A percentile compares a stretch with the other conserved stretches of the same genome.
phyloP scores from a whole-genome alignment of 1,139 yeast genomes.

The Kurtzmaniella quercitrusa region DNA sequence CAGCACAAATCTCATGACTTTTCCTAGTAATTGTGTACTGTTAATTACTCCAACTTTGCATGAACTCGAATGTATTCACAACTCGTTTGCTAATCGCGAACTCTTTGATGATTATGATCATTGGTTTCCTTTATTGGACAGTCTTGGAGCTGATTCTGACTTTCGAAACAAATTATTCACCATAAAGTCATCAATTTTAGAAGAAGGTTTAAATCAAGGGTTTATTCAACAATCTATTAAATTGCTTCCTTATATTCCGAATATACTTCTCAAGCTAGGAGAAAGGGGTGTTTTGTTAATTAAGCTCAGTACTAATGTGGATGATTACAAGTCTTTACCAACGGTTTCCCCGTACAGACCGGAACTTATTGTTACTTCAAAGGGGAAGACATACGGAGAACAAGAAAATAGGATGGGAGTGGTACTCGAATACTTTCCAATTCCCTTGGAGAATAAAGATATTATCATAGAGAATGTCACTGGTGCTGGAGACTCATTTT shows the following conservation, averaged over 20 bases:
- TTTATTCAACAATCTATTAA: constrained; percentile 66
- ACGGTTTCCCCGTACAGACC: constrained; percentile 32
- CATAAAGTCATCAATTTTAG: constrained; percentile 16
- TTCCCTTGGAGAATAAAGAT: constrained; percentile 34
- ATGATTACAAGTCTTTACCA: constrained; percentile 32
- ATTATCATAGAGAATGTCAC: constrained; percentile 49
- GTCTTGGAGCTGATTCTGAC: constrained; percentile 47
- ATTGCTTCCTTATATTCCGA: constrained; percentile 69
- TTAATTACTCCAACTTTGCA: constrained; percentile 65
- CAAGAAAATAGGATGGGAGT: constrained; percentile 38
- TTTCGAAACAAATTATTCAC: constrained; percentile 40
- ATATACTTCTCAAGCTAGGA: constrained; percentile 65
- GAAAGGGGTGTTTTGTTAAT: constrained; percentile 56
- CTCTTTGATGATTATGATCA: constrained; percentile 55
- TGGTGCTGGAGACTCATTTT: constrained; percentile 73
- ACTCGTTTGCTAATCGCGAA: constrained; percentile 43
- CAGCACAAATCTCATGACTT: constrained; percentile 17
- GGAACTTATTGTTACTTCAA: constrained; percentile 17
- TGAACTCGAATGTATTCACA: constrained; percentile 57
- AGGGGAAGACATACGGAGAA: constrained; percentile 18
- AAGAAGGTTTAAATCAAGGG: constrained; percentile 41
- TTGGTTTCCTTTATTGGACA: constrained; percentile 77
- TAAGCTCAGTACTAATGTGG: constrained; percentile 23
- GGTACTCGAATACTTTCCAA: constrained; percentile 59
- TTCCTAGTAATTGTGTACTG: constrained; percentile 30